Conservation (phyloP, 208 protist species). For the Crithidia acanthocephali region DNA sequence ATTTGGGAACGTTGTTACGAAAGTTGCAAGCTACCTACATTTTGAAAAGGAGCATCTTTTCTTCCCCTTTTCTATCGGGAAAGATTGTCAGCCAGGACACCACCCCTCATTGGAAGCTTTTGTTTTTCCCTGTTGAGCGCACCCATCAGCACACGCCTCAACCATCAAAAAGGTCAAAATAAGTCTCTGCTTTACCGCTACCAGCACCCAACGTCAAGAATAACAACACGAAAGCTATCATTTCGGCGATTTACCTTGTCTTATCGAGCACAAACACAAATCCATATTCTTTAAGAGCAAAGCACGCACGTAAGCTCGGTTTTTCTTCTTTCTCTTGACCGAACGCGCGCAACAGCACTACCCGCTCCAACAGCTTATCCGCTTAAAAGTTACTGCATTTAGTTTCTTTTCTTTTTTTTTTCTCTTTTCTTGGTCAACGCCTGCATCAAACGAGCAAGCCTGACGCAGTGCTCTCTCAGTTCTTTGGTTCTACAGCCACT, state of each 20-base stretch:
- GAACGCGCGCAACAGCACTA: no score
- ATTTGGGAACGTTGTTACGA: no score
- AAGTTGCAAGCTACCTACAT: no score
- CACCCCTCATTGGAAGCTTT: not conserved
- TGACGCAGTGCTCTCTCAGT: no score
- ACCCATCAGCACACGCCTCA: not conserved
- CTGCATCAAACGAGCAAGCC: no score
- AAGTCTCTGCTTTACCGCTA: not conserved
- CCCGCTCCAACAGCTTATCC: no score
- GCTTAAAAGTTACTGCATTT: no score
- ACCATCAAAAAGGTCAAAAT: not conserved
- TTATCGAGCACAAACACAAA: not conserved
- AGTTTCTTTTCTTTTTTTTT: slow-evolving; percentile 15
- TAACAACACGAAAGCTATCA: no score
- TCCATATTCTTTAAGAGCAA: no score
- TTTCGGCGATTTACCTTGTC: not conserved
- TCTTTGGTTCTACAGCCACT: no score
- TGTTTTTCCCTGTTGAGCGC: slow-evolving; percentile 11
- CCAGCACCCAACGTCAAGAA: not conserved
- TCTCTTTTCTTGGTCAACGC: no score
- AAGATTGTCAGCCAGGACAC: not conserved
- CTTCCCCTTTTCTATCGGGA: no score
- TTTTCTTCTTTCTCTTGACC: slow-evolving; percentile 3
- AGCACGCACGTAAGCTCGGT: not conserved
- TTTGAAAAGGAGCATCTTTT: not conserved